phyloP scores from a whole-genome alignment of 352 stramenopile species.

The Pythium biforme region DNA sequence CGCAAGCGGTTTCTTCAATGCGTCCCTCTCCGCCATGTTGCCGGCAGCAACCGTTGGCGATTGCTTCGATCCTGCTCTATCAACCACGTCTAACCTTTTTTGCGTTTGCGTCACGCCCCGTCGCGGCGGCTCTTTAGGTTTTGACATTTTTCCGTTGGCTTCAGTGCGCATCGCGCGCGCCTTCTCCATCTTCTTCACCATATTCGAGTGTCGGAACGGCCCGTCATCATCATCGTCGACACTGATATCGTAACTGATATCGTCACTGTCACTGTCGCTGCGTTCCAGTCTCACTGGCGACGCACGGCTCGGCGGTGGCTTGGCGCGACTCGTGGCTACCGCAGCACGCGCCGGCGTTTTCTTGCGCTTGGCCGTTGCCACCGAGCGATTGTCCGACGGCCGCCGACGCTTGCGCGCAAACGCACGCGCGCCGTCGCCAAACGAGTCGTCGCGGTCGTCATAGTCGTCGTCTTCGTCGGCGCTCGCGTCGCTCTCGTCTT shows the following conservation, averaged over 20 bases:
- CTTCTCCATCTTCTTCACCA: slow-evolving; percentile 8
- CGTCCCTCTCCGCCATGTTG: not conserved
- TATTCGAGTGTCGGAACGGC: not conserved
- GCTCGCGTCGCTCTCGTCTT: slow-evolving; percentile 16
- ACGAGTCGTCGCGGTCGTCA: slow-evolving; percentile 23
- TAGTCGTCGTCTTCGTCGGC: slow-evolving; percentile 27
- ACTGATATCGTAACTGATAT: not conserved
- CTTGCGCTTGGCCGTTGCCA: not conserved
- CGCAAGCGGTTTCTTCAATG: slow-evolving; percentile 3
- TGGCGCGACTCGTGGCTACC: not conserved
- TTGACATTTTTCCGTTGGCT: not conserved
- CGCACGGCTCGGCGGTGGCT: not conserved
- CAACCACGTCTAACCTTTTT: not conserved
- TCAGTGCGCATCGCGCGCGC: not conserved
- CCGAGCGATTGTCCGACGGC: not conserved
- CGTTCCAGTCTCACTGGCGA: not conserved
- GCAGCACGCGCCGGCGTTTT: not conserved
- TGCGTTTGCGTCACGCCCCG: not conserved
- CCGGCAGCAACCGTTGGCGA: not conserved
- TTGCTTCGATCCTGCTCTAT: not conserved
- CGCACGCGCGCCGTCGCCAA: slow-evolving; percentile 17
- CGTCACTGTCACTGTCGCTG: slow-evolving; percentile 1
- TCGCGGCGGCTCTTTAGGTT: not conserved
- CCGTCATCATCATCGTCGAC: not conserved
- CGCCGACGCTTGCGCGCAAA: slow-evolving; percentile 20